Base-by-base conservation (phyloP, 1,284 basidiomycete species). In the Leucoagaricus sp. region DNA sequence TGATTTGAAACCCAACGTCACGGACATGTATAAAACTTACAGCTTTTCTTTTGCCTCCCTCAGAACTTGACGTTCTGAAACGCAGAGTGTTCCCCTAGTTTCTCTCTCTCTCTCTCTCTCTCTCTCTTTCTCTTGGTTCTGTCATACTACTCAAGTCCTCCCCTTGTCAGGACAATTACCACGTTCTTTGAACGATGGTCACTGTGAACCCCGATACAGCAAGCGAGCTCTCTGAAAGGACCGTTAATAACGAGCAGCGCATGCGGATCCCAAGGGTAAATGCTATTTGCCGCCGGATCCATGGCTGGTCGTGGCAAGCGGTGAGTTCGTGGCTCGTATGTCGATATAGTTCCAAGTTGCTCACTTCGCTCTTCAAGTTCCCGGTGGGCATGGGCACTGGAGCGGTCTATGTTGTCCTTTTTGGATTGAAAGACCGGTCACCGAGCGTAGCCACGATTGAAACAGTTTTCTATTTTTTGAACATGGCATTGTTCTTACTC, bases 221-320 rank as follows among this genome's bases (percentile, higher is more conserved):
- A 19, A 56, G 55, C 33, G 29, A 45, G 29, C 13, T 25, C 33
- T 56, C 55, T 9, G 55, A 50, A 25, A 45, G 31, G 29, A 56
- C 55, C 4, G 31, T 44, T 10, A 33, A 56, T 26, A 26, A 50
- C 29, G 28, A 48, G 5, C 26, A 33, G 28, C 46, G 13, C 15
- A 29, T 34, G 34, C 40, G 8, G 38, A 44, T 21, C 15, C 47
- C 52, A 8, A 53, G 25, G 17, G 47, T 58, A 19, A 49, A 49
- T 46, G 52, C 36, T 6, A 23, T 55, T 38, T 47, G 49, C 47
- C 53, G 74, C 25, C 73, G 78, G 23, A 76, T 80, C 53, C 77
- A 80, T 65, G 77, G 78, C 33, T 80, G 78, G 78, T 72, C 74
- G 41, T 79, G 78, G 78, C 77, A 80, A 66, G 76, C 75, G 52